Evolutionary conservation across 2,329 filamentous ascomycete genomes (phyloP), one percentile per base, ranked within the genome.

Genomic region (Albophoma yamanashiensis): DNA sequence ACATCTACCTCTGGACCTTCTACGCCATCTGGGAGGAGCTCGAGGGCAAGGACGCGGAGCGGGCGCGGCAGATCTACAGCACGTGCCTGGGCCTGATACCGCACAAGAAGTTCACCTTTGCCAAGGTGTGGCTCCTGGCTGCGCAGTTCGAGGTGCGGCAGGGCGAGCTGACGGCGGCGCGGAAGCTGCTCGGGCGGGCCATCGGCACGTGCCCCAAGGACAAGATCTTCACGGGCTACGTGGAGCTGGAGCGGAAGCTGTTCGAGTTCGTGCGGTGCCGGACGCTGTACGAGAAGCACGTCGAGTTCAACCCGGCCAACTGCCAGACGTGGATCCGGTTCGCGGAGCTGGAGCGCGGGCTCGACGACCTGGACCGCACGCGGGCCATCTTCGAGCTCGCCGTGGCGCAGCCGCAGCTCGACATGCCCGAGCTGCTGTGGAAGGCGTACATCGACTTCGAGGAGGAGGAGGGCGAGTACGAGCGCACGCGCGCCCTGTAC

Each of bases 381-480:
- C 83, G 94, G 52, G 92, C 89, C 55, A 96, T 99, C 66, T 97
- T 92, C 70, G 93, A 97, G 75, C 81, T 97, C 36, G 93, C 91
- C 3, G 88, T 97, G 62, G 80, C 84, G 56, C 92, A 97, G 73
- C 82, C 87, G 1, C 83, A 86, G 39, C 81, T 99, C 17, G 94
- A 99, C 73, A 99, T 99, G 94, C 94, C 94, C 0, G 94, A 99
- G 76, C 80, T 97, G 58, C 80, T 97, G 1, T 99, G 94, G 94
- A 97, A 97, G 76, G 87, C 92, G 1, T 99, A 96, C 74, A 97
- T 99, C 67, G 94, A 99, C 74, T 97, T 97, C 70, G 94, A 99
- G 75, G 93, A 97, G 71, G 91, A 96, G 68, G 91, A 96, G 73
- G 90, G 87, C 68, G 91, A 97, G 73, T 97, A 93, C 73, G 91